Conservation (phyloP, 805 yeast species). For the Starmerella stigmatis region DNA sequence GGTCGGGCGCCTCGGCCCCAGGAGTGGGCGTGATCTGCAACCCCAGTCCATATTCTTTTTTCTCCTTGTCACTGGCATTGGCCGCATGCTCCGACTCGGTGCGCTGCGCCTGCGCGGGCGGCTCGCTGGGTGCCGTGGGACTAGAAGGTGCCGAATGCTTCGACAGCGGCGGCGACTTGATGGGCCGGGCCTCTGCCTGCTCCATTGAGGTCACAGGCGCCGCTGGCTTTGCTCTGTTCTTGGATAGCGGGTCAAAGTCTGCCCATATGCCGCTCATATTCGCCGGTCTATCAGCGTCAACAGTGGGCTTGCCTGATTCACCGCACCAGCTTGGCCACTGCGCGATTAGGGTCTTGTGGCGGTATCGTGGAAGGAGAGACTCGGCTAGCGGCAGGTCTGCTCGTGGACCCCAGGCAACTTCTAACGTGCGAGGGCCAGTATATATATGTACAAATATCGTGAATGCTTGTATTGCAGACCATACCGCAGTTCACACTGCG, state of each 20-base stretch:
- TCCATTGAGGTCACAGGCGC: constrained; percentile 19
- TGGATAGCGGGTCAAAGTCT: constrained; percentile 26
- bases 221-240: constrained; percentile 13
- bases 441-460: no score
- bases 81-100: no score
- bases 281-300: not conserved
- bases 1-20: no score
- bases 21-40: no score
- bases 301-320: no score
- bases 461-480: no score
- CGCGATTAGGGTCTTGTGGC: not conserved
- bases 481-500: no score
- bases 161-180: not conserved
- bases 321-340: not conserved
- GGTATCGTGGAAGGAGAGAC: not conserved
- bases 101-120: no score
- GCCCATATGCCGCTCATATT: constrained; percentile 18
- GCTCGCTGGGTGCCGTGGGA: no score
- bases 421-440: no score
- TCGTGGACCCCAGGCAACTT: no score
- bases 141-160: not conserved
- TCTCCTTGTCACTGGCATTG: not conserved
- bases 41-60: no score
- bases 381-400: not conserved
- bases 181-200: constrained; percentile 12